Evolutionary conservation across 148 eudicot genomes (phyloP), one percentile per base, ranked within the genome.

Genomic region (Cornus florida): DNA sequence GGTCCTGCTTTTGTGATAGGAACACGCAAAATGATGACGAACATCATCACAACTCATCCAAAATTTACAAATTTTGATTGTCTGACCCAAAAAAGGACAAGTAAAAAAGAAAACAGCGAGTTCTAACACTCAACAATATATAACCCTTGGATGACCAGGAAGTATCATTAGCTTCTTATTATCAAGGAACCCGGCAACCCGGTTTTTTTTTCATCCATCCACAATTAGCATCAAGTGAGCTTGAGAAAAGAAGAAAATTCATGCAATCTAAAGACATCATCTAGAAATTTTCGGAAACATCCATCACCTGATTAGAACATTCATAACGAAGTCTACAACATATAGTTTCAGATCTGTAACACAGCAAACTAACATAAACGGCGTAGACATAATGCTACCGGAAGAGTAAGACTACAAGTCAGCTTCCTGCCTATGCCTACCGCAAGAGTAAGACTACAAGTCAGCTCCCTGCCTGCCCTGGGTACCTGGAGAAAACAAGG

Each of bases 401-500:
- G 59, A 33, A 23, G 33, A 56, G 64, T 68, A 50, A 41, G 78
- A 80, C 24, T 74, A 22, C 71, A 41, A 67, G 22, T 53, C 82
- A 80, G 67, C 67, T 69, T 59, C 78, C 41, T 12, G 19, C 73
- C 71, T 67, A 28, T 28, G 28, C 28, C 78, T 80, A 68, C 23
- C 5, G 53, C 43, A 33, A 23, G 33, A 56, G 64, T 68, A 50
- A 41, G 78, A 80, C 24, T 74, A 22, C 71, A 41, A 67, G 22
- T 53, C 82, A 80, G 67, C 67, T 69, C 41, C 78, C 41, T 12
- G 19, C 73, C 71, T 74, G 57, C 73, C 24, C 41, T 17, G 38
- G 41, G 67, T 24, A 80, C 83, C 78, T 80, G 78, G 67, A 75
- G 56, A 62, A 28, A 31, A 80, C 9, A 24, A 22, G 70, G 68